These are phyloP conservation scores for Hanseniaspora sp. DNA, from an alignment of 1,139 yeast genomes.

Conservation along the genomic window DNA sequence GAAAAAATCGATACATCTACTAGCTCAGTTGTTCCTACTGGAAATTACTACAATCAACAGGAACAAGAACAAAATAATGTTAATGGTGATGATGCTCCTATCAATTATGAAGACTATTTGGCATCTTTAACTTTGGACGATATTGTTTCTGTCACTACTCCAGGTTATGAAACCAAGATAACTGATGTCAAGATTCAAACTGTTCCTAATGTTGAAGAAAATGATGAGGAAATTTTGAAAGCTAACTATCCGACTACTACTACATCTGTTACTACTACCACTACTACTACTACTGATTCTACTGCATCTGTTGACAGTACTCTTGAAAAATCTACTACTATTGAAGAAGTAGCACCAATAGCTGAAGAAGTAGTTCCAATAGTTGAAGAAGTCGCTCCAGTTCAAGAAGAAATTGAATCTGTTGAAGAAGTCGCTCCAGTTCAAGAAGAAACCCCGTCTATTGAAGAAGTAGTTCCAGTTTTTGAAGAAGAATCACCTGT, in stretches of 20 bases:
- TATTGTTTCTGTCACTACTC: conserved; percentile 2
- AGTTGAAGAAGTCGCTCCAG: not conserved
- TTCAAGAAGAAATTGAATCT: not conserved
- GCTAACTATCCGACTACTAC: not conserved
- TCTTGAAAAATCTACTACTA: not conserved
- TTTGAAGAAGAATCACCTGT: too few species aligned
- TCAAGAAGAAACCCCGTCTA: not conserved
- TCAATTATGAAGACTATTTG: conserved; percentile 9
- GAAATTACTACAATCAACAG: not conserved
- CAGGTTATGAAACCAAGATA: conserved; percentile 4
- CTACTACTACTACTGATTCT: not conserved
- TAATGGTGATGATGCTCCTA: conserved; percentile 2
- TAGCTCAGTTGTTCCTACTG: not conserved
- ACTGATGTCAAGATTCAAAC: conserved; percentile 3
- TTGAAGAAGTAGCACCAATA: not conserved
- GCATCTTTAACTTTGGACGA: conserved; percentile 3
- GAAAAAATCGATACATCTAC: not conserved
- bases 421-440: not conserved
- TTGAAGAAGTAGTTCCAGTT: not conserved
- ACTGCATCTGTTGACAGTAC: not conserved
- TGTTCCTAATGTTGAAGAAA: conserved; percentile 13
- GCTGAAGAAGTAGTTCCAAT: not conserved
- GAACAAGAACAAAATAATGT: not conserved
- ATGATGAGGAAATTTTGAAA: conserved; percentile 3
- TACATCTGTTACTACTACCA: not conserved